Base-by-base conservation (phyloP, 1,284 basidiomycete genomes). In the Thelephora terrestris region DNA sequence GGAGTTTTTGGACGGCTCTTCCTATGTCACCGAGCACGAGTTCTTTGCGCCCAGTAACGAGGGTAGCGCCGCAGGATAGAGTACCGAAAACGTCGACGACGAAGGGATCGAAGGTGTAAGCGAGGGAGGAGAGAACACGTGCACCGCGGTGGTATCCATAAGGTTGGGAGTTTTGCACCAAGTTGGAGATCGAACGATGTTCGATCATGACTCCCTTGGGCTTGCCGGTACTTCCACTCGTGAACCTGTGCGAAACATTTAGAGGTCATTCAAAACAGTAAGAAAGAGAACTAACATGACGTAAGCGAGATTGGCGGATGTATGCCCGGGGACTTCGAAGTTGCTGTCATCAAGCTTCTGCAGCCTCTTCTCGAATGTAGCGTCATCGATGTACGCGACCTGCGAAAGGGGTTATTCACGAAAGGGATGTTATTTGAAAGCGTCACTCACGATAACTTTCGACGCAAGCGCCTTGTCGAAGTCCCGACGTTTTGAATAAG, bases 21-120 rank as follows among this genome's bases (percentile, higher is more conserved):
- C 57, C 21, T 9, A 63, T 62, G 32, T 63, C 59, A 25, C 62
- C 61, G 12, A 62, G 61, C 12, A 62, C 61, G 4, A 62, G 54
- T 45, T 62, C 59, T 46, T 62, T 62, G 46, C 47, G 55, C 24
- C 61, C 61, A n/a, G 55, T 62, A 7, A 62, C 59, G 16, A 62
- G 61, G 12, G 61, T 62, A 14, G 56, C 61, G 7, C 61, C 59
- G 36, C 55, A 57, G 7, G 54, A 46, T 21, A 62, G 51, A 3
- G 60, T 49, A 32, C 61, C 59, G 40, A 62, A 62, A 7, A 62
- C 50, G 18, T 61, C 61, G 35, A 52, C 51, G 7, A 61, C 45
- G 53, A 61, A 63, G 5, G 61, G 61, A 43, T 63, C 61, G 25
- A 63, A 63, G 2, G 61, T 59, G 43, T 61, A 64, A 1, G 60